Base-by-base conservation (phyloP, 257 asterid species). In the Fraxinus excelsior region DNA sequence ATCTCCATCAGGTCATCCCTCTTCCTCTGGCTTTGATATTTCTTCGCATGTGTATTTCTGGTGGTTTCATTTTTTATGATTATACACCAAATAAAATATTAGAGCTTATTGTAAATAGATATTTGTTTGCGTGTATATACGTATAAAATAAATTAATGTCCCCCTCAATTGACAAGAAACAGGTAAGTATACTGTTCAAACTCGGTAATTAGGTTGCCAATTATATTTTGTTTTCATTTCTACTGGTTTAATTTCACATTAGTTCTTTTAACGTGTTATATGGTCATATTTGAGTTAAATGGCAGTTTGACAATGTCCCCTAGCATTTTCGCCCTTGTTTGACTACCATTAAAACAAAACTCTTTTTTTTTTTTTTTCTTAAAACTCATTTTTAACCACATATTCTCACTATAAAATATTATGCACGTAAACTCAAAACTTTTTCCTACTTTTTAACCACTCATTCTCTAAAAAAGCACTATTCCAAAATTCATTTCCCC, bases 1-100 rank as follows among this genome's bases (percentile, higher is more conserved):
- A 97, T 85, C 87, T 81, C 97, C 99, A 76, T 88, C 97, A 91
- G 99, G 99, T 96, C 78, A 81, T 70, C 81, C 16, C 25, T 51
- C 35, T 73, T 78, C 70, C 74, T 56, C 28, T n/a, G 14, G 74
- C 18, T 8, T 38, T 82, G 28, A 28, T 32, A 62, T 73, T 73
- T 42, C 10, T 1, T 46, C 73, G 58, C 70, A 40, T 73, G 75
- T 8, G 49, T 56, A 37, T 62, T 84, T 71, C 68, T 9, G n/a
- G 70, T 37, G 51, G 28, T 19, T 28, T 49, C 56, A 28, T 40
- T 40, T 60, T 60, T 70, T 7, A 19, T 40, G 26, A 21, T 9
- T n/a, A 56, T 1, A 7, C 29, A 56, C 65, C 14, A 0, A 62
- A 9, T 62, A 26, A 62, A 62, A 62, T 11, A 62, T 23, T 62